phyloP scores from a whole-genome alignment of 495 filamentous ascomycete genomes.

The Penicillium argentinense region DNA sequence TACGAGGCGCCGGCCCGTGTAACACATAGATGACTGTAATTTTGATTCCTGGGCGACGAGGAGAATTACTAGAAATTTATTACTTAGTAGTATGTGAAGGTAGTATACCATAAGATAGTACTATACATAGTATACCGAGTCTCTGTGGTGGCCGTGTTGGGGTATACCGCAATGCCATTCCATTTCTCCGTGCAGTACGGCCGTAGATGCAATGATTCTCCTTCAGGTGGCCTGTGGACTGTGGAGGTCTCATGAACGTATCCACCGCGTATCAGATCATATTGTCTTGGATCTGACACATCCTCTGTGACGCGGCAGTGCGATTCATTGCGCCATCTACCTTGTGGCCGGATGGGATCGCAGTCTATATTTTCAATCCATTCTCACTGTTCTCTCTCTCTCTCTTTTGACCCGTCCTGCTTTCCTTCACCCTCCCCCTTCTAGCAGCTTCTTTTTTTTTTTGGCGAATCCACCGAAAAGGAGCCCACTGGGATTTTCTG shows the following conservation, averaged over 20 bases:
- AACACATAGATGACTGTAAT: constrained; percentile 35
- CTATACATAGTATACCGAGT: not conserved
- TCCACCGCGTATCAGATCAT: constrained; percentile 18
- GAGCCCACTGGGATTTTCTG: constrained; percentile 19
- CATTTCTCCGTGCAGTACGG: no score
- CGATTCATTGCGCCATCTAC: not conserved
- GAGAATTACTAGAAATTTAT: no score
- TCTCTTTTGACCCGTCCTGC: no score
- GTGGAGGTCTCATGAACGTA: constrained; percentile 5
- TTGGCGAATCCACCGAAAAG: constrained; percentile 1
- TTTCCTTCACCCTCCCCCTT: no score
- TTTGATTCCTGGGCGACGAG: no score
- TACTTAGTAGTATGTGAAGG: not conserved
- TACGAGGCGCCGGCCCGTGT: constrained; percentile 26
- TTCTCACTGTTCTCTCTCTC: no score
- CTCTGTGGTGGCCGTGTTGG: not conserved
- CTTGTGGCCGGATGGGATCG: constrained; percentile 2
- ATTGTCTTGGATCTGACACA: constrained; percentile 19
- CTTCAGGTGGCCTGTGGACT: no score
- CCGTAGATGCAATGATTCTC: no score
- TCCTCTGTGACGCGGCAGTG: constrained; percentile 9
- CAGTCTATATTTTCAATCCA: no score
- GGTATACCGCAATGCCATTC: no score
- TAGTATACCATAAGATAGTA: not conserved
- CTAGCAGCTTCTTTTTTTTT: no score